These are phyloP conservation scores for Penicillium sp. DNA, from an alignment of 2,329 filamentous ascomycete genomes.

Conservation along the genomic window DNA sequence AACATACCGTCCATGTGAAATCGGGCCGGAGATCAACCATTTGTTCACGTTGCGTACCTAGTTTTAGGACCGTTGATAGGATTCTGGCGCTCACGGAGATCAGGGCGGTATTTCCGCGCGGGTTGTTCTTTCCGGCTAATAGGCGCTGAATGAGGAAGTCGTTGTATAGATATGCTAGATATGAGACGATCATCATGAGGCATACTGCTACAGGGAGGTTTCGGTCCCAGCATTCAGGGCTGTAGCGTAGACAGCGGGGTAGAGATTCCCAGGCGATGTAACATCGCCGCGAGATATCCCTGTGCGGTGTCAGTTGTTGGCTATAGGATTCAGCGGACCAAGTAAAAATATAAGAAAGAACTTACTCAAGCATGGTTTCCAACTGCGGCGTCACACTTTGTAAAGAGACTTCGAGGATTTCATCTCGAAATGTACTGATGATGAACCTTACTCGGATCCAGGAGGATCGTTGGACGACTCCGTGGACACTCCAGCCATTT, in stretches of 20 bases:
- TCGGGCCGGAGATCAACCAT: slow-evolving; percentile 25
- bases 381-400: slow-evolving; percentile 15
- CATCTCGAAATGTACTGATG: slow-evolving; percentile 27
- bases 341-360: background rate
- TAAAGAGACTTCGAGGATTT: slow-evolving; percentile 28
- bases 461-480: slow-evolving; percentile 19
- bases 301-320: background rate
- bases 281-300: slow-evolving; percentile 25
- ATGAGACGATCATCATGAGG: slow-evolving; percentile 32
- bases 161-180: slow-evolving; percentile 28
- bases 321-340: background rate
- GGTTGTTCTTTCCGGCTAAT: slow-evolving; percentile 25
- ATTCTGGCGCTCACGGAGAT: slow-evolving; percentile 24
- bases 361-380: slow-evolving; percentile 20
- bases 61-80: slow-evolving; percentile 22
- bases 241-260: slow-evolving; percentile 24
- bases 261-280: slow-evolving; percentile 21
- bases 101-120: slow-evolving; percentile 15
- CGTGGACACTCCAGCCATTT: slow-evolving; percentile 21
- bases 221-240: slow-evolving; percentile 16
- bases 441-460: slow-evolving; percentile 27
- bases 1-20: slow-evolving; percentile 22
- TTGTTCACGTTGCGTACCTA: slow-evolving; percentile 24
- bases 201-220: slow-evolving; percentile 25
- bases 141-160: slow-evolving; percentile 28